These are phyloP conservation scores for Alternaria longipes DNA, from an alignment of 2,329 filamentous ascomycete genomes.

Conservation along the genomic window DNA sequence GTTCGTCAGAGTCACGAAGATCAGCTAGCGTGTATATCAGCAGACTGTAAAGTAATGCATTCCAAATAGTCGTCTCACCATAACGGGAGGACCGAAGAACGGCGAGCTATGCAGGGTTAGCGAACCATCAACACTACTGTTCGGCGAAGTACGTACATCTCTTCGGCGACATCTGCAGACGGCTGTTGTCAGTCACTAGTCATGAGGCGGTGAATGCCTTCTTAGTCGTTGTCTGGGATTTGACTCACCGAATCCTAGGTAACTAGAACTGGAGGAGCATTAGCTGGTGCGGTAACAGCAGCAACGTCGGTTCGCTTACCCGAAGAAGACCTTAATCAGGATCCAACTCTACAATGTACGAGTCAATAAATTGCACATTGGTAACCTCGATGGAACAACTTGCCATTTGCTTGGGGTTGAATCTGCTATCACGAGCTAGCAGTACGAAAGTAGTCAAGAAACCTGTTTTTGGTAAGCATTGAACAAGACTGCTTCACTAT, in stretches of 20 bases:
- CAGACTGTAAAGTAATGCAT: constrained; percentile 26
- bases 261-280: constrained; percentile 62
- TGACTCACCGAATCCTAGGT: constrained; percentile 73
- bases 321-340: constrained; percentile 82
- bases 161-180: constrained; percentile 56
- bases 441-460: constrained; percentile 89
- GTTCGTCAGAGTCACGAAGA: constrained; percentile 80
- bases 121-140: background rate
- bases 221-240: background rate
- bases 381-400: background rate
- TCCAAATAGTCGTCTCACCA: constrained; percentile 50
- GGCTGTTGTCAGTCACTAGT: constrained; percentile 30
- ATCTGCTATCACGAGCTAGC: constrained; percentile 72
- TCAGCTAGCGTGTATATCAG: constrained; percentile 57
- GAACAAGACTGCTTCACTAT: background rate
- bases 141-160: constrained; percentile 46
- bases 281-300: background rate
- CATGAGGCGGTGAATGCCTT: constrained; percentile 15
- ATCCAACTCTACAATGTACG: constrained; percentile 66
- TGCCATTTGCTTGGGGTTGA: constrained; percentile 70
- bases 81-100: constrained; percentile 61
- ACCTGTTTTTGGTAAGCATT: constrained; percentile 55
- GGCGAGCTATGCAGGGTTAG: constrained; percentile 55
- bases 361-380: constrained; percentile 18
- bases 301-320: constrained; percentile 49